Evolutionary conservation across 75 land plant genomes (phyloP).

Genomic region (Picea glauca): DNA sequence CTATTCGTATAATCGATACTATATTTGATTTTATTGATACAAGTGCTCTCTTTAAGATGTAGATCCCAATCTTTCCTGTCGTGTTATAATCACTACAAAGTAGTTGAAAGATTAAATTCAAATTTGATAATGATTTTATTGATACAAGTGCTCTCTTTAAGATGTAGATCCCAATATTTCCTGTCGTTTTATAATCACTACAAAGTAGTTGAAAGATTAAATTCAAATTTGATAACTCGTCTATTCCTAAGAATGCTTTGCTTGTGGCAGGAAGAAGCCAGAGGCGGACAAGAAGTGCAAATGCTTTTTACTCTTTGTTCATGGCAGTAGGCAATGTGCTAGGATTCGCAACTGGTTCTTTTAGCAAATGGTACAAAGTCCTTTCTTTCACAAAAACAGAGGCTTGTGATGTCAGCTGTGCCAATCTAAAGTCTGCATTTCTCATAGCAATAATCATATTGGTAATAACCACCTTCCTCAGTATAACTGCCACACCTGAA

Average conservation of each 20-base stretch:
- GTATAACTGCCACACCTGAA: constrained; percentile 74
- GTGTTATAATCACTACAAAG: too few relatives aligned
- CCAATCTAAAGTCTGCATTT: constrained; percentile 95
- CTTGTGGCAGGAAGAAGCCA: constrained; percentile 62
- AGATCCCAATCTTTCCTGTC: too few relatives aligned
- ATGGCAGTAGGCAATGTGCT: constrained; percentile 94
- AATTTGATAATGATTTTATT: too few relatives aligned
- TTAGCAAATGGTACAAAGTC: constrained; percentile 60
- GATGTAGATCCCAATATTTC: too few relatives aligned
- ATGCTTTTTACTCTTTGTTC: constrained; percentile 87
- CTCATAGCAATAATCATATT: constrained; percentile 60
- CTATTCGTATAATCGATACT: too few relatives aligned
- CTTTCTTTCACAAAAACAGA: constrained; percentile 72
- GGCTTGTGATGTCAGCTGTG: constrained; percentile 66
- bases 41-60: too few relatives aligned
- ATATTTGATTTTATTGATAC: too few relatives aligned
- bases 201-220: too few relatives aligned
- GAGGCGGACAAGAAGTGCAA: constrained; percentile 76
- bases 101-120: too few relatives aligned
- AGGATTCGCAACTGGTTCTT: constrained; percentile 89
- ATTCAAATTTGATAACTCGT: too few relatives aligned
- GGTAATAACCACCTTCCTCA: constrained; percentile 52
- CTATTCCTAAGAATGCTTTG: not conserved
- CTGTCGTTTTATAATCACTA: too few relatives aligned
- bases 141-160: too few relatives aligned